Evolutionary conservation across 345 rosid species (phyloP), one percentile per base, ranked within the genome.

Genomic region (Limnanthes douglasii): DNA sequence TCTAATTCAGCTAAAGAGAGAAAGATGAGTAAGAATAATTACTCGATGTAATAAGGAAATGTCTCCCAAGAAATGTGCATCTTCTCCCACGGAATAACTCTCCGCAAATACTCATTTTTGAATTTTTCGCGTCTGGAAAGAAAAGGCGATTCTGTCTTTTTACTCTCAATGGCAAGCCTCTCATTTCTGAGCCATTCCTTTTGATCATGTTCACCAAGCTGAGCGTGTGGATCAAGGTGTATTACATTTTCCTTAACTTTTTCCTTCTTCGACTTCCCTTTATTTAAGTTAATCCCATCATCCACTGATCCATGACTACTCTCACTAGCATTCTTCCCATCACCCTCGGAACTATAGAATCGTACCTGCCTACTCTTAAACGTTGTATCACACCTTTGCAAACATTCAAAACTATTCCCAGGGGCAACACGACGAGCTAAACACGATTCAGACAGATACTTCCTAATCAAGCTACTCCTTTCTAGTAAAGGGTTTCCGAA

Each of bases 1-100:
- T 16, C 4, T 27, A 21, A 37, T 3, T 6, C 26, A 2, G 17
- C 7, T 12, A 16, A 12, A 38, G 11, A 44, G 27, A 16, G 9
- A 11, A 29, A 9, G 1, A 20, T 26, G 5, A 14, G 38, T 17
- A 35, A 55, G 33, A 32, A 45, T 31, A 11, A 38, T 84, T 80
- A 92, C 99, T 85, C 72, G 34, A 92, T 65, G 53, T 78, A 51
- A 57, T 85, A 92, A 19, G 99, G 99, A 60, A 92, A 92, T 40
- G 68, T 73, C 37, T 85, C 88, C 96, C 82, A 85, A 3, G 99
- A 92, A 54, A 92, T 69, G 39, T 61, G 78, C 36, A 80, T 70
- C 43, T 70, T 75, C 54, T 85, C 93, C 98, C 99, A 92, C 10
- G 94, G 93, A 41, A 85, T 63, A 42, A 85, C 52, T 53, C 94